Evolutionary conservation across 306 rosid genomes (phyloP).

Genomic region (Macrotyloma uniflorum): DNA sequence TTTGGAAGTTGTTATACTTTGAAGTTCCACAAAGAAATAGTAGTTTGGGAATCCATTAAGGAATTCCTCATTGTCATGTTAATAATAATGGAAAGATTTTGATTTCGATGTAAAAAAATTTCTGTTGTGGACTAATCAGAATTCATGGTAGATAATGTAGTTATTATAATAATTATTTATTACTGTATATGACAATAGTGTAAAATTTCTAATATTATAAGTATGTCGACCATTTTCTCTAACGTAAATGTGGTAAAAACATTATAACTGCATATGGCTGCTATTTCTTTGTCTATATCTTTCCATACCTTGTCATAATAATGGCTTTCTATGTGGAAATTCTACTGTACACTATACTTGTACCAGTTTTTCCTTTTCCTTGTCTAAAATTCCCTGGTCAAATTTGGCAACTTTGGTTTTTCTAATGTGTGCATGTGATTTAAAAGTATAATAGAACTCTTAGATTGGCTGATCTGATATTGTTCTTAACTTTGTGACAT

Average conservation of each 20-base stretch:
- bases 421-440: constrained; percentile 9
- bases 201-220: background rate
- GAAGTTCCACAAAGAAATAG: constrained; percentile 2
- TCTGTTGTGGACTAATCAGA: background rate
- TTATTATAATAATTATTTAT: background rate
- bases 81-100: background rate
- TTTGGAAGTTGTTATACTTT: constrained; percentile 33
- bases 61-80: constrained; percentile 30
- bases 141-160: background rate
- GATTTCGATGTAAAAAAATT: background rate
- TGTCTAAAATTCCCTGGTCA: constrained; percentile 31
- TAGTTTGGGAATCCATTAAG: constrained; percentile 5
- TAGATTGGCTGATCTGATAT: constrained; percentile 9
- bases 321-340: background rate
- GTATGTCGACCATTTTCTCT: background rate
- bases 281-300: constrained; percentile 10
- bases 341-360: background rate
- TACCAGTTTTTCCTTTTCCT: background rate
- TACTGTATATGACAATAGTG: background rate
- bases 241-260: constrained; percentile 4
- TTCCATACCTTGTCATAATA: background rate
- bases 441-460: background rate
- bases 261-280: constrained; percentile 5
- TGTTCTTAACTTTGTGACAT: constrained; percentile 19
- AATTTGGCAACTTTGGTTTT: constrained; percentile 29